Percentiles rank a stretch among this genome's conserved stretches.
Conservation (phyloP, 345 rosid genomes). For the Heritiera littoralis region DNA sequence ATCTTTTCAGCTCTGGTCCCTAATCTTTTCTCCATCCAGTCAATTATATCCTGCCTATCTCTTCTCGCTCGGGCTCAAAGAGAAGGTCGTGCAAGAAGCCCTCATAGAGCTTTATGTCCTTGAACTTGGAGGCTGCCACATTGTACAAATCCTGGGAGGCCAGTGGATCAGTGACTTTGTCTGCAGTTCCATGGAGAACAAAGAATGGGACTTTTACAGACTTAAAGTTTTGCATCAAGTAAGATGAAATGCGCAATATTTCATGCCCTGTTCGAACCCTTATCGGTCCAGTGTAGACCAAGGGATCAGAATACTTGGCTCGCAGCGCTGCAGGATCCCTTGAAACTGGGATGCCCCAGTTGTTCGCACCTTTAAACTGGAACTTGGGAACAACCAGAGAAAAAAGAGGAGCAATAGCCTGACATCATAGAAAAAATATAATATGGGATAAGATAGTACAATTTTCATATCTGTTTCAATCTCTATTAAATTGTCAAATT, state of each 20-base stretch:
- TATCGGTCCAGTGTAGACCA: conserved; percentile 97
- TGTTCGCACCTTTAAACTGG: conserved; percentile 98
- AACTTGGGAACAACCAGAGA: conserved; percentile 78
- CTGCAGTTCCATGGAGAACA: conserved; percentile 93
- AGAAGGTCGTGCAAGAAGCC: conserved; percentile 94
- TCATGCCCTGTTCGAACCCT: conserved; percentile 96
- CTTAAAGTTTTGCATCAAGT: conserved; percentile 68
- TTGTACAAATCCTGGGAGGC: conserved; percentile 86
- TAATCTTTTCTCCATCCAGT: conserved; percentile 83
- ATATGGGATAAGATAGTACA: neutral
- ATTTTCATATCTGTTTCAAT: neutral
- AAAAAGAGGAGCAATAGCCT: conserved; percentile 94
- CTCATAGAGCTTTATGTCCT: conserved; percentile 87
- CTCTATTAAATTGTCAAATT: neutral
- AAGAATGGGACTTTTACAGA: conserved; percentile 76
- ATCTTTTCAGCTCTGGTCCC: conserved; percentile 18
- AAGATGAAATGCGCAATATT: conserved; percentile 75
- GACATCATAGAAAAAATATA: conserved; percentile 1
- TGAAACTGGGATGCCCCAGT: conserved; percentile 91
- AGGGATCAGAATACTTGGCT: conserved; percentile 90
- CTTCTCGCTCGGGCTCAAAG: conserved; percentile 88
- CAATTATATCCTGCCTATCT: conserved; percentile 78
- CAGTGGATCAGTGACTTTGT: conserved; percentile 86
- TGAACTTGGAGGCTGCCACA: conserved; percentile 70
- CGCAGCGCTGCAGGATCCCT: conserved; percentile 89